Evolutionary conservation across 495 filamentous ascomycete species (phyloP), one percentile per base, ranked within the genome.

Genomic region (Talaromyces adpressus): DNA sequence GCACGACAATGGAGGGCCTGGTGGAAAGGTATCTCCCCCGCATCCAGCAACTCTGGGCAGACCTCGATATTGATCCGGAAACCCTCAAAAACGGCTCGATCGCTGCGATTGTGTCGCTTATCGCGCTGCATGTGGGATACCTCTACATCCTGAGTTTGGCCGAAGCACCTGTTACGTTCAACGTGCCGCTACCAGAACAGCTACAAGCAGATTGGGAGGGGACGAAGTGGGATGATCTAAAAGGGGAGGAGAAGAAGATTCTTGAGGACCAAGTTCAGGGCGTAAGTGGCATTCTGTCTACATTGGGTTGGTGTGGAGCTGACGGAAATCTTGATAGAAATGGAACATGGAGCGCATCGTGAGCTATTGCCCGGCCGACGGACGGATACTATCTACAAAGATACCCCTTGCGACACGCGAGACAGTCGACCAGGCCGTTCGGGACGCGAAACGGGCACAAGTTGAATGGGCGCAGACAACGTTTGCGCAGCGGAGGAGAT

Each of bases 331-430:
- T 47, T 0, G 0, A 61, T 64, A 80, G 76, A 70, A 75, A 74
- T 81, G 77, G 77, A 77, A 73, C 58, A 64, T 73, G 25, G 64
- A 78, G 6, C 65, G 76, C 60, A 76, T 81, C 39, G 75, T 79
- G 74, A 79, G 94, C 79, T 98, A 97, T 72, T 89, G 86, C 59
- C 94, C 94, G 2, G 93, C 93, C 0, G 95, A 91, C 53, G 94
- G 93, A 59, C 82, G 87, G 68, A 84, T 91, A 57, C 85, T 98
- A 27, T 93, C 92, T 52, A 79, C 83, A 63, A 75, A 74, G 62
- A 87, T 93, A 63, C 91, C 89, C 69, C 92, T 94, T 14, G 84
- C 87, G 12, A 93, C 89, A 1, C 78, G 85, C 2, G 85, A 87
- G 61, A 89, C 87, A 63, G 91, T 98, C 71, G 90, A 98, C 68